Evolutionary conservation across 1,284 basidiomycete genomes (phyloP), one percentile per base, ranked within the genome.

Genomic region (Polyporus tsugae): DNA sequence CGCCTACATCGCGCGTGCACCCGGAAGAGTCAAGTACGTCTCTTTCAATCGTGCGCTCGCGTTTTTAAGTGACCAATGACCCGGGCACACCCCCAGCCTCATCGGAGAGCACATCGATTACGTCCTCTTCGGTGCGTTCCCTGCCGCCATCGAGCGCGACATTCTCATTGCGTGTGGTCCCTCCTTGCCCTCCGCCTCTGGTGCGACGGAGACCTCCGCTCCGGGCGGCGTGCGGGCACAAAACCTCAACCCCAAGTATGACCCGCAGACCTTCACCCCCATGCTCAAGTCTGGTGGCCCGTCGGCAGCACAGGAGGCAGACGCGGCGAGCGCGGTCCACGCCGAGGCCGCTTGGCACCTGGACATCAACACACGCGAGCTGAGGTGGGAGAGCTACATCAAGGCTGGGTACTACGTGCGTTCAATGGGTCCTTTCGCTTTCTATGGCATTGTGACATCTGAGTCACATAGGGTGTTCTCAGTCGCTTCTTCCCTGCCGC

Each of bases 81-180:
- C 42, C 13, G 63, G 36, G 17, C n/a, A n/a, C 17, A 0, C 17
- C n/a, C 62, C 29, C 38, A 76, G 74, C 61, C 66, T 82, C 61
- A 74, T 84, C 87, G 93, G 94, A 57, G 95, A 96, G 80, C 95
- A 97, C 78, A 93, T 96, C 77, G 95, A 96, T 81, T 96, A 96
- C 77, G 87, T 88, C 2, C 82, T 93, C 39, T 93, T 94, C 74
- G 90, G 91, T 3, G 94, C 95, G 15, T 85, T 96, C 39, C 95
- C 95, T 9, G 87, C 92, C 15, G 95, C 95, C 0, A 88, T 96
- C 62, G 95, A 96, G 74, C 88, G 89, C 66, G 95, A 96, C 79
- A 92, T 96, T 71, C 82, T 96, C 53, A 91, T 96, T 72, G 95
- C 95, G 0, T 91, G 92, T 76, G 88, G 85, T n/a, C 84, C 88